phyloP scores from a whole-genome alignment of 2,329 filamentous ascomycete species.

The Fonsecaea nubica region DNA sequence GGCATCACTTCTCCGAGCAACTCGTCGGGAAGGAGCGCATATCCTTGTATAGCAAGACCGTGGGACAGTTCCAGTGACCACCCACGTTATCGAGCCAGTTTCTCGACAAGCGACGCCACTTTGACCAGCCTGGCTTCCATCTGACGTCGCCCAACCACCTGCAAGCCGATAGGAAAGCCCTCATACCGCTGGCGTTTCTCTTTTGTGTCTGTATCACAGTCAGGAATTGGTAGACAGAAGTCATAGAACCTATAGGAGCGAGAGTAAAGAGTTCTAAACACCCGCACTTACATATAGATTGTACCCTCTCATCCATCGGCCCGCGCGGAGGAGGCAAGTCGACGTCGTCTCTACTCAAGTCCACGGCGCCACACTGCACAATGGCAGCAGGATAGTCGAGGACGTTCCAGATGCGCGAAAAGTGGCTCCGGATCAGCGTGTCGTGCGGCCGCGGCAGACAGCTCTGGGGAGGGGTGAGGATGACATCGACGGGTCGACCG shows the following conservation, averaged over 20 bases:
- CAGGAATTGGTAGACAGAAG: neutral
- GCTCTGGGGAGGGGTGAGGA: slow-evolving; percentile 59
- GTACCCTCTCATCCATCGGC: neutral
- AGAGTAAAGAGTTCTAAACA: neutral
- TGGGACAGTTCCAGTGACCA: neutral
- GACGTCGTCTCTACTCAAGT: neutral
- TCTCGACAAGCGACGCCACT: neutral
- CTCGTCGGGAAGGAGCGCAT: neutral
- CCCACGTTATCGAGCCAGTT: neutral
- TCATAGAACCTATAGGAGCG: neutral
- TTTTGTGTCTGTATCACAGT: neutral
- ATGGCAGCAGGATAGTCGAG: slow-evolving; percentile 58
- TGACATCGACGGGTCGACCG: slow-evolving; percentile 66
- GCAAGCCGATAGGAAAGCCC: neutral
- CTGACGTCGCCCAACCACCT: neutral
- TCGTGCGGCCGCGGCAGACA: slow-evolving; percentile 4
- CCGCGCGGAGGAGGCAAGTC: neutral
- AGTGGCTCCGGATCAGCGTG: slow-evolving; percentile 2
- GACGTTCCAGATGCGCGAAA: slow-evolving; percentile 60
- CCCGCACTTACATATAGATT: neutral
- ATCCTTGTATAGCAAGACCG: neutral
- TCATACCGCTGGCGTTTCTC: neutral
- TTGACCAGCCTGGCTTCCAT: neutral
- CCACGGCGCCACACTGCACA: neutral
- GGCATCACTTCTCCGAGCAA: neutral